A percentile compares a stretch with the other conserved stretches of the same genome.
Conservation (phyloP, 495 filamentous ascomycete species). For the Tuber umbilicatum region DNA sequence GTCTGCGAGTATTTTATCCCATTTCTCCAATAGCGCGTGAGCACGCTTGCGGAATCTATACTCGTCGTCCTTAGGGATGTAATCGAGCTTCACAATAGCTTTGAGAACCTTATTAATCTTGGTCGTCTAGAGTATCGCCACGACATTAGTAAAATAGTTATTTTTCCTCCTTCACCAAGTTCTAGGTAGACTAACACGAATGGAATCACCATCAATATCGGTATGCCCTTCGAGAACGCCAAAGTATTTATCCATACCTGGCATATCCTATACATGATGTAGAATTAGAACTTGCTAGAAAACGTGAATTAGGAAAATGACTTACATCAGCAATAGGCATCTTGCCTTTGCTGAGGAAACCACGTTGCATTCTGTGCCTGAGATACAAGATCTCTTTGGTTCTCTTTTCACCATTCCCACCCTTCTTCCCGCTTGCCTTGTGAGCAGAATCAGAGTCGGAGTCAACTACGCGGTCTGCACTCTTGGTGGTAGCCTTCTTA, state of each 20-base stretch:
- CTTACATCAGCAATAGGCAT: constrained; percentile 31
- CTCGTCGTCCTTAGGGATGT: constrained; percentile 62
- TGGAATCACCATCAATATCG: background rate
- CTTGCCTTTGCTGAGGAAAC: constrained; percentile 37
- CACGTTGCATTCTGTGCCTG: constrained; percentile 35
- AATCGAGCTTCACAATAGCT: constrained; percentile 59
- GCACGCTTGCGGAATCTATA: constrained; percentile 62
- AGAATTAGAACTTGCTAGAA: constrained; percentile 18
- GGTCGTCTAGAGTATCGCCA: constrained; percentile 55
- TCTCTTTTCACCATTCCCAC: background rate
- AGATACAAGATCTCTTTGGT: constrained; percentile 30
- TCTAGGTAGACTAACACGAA: background rate
- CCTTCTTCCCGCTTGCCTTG: constrained; percentile 25
- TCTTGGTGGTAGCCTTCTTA: constrained; percentile 31
- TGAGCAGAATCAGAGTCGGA: constrained; percentile 33
- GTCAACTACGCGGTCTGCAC: constrained; percentile 32
- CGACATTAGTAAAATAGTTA: background rate
- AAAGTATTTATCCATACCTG: constrained; percentile 31
- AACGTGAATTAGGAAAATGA: constrained; percentile 8
- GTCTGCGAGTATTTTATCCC: constrained; percentile 56
- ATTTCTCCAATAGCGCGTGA: constrained; percentile 52
- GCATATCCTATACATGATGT: constrained; percentile 31
- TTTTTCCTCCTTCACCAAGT: background rate
- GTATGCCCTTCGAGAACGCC: constrained; percentile 24
- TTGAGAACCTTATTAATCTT: constrained; percentile 72